Evolutionary conservation across 306 rosid species (phyloP), one percentile per base, ranked within the genome.

Genomic region (Potentilla sterilis): DNA sequence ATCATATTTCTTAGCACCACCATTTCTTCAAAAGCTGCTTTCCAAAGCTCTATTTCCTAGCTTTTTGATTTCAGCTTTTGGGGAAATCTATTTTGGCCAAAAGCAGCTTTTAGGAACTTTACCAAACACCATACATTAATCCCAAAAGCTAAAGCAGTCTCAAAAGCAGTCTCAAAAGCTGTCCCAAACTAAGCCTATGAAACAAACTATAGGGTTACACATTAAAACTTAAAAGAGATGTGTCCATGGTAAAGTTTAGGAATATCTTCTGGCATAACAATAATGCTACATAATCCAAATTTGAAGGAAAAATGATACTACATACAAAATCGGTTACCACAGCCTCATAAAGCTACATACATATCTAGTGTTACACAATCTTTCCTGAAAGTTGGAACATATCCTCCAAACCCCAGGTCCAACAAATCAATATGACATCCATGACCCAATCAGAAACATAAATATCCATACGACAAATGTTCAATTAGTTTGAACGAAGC

Each of bases 301-400:
- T 13, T 61, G 19, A 61, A 61, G 66, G 8, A 11, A 32, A 63
- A 63, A 63, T 35, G 68, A 16, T 63, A 16, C n/a, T n/a, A 63
- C 22, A 63, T 35, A 63, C 42, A 1, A 63, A 63, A 63, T 21
- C 6, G 9, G 68, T 34, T 35, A 63, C 10, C 10, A 28, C 37
- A 38, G 8, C 18, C 66, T 59, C 66, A 59, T 3, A 59, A 35
- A 15, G 6, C 34, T 24, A 59, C 40, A 59, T 6, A 22, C 40
- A 59, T 6, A 57, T n/a, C 24, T 37, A 37, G 4, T 19, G 73
- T 19, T 16, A 51, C 43, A 70, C 16, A 34, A 70, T 44, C 19
- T 28, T 28, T 28, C 28, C 28, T 28, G 28, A 70, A 70, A 52
- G 61, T 70, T 70, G 62, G 4, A 77, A 69, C 35, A 52, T 57